Conservation (phyloP, 1,284 basidiomycete genomes). For the Porodaedalea pini region DNA sequence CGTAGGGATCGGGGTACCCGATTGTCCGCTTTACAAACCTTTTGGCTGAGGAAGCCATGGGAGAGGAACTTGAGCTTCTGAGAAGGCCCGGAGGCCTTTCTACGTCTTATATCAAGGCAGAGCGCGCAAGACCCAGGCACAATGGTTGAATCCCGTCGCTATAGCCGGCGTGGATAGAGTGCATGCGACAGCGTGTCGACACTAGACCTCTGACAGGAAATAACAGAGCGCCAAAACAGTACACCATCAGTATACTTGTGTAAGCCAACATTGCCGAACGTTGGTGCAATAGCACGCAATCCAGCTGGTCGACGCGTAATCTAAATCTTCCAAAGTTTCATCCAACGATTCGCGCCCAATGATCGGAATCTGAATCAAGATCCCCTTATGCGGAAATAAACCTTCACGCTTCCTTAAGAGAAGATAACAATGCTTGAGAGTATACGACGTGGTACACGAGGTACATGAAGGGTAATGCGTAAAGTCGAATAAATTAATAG, state of each 20-base stretch:
- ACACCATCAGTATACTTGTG: no score
- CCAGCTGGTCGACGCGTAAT: neutral
- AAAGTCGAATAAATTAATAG: neutral
- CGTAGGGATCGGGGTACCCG: conserved; percentile 54
- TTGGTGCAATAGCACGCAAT: conserved; percentile 6
- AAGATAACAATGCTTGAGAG: no score
- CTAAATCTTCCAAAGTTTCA: neutral
- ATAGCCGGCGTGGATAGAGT: neutral
- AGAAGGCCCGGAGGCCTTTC: neutral
- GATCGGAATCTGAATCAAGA: no score
- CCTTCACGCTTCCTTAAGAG: neutral
- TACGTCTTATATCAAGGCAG: neutral
- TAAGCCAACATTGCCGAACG: neutral
- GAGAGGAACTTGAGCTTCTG: neutral
- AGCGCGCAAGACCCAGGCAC: neutral
- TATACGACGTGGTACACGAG: neutral
- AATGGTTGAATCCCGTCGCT: neutral
- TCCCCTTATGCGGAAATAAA: neutral
- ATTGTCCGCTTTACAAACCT: conserved; percentile 56
- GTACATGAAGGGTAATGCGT: neutral
- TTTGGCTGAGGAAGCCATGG: conserved; percentile 43
- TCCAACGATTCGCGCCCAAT: no score
- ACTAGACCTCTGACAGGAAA: neutral
- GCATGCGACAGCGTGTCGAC: neutral
- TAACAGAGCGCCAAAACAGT: neutral